phyloP scores from a whole-genome alignment of 345 rosid species.

The Salix exigua region DNA sequence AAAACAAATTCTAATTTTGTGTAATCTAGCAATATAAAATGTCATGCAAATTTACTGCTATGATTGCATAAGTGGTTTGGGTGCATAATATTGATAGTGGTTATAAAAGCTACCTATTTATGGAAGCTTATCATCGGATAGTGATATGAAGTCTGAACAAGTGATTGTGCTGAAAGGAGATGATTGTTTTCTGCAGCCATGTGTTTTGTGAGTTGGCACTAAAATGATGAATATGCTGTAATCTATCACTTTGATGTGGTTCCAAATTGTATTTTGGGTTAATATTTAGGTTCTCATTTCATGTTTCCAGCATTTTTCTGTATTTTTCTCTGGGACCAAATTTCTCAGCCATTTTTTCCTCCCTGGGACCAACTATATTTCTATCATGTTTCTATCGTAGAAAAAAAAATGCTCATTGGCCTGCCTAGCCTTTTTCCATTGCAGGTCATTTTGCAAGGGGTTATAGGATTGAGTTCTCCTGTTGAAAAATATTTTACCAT shows the following conservation, averaged over 20 bases:
- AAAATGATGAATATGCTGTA: not conserved
- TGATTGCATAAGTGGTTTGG: not conserved
- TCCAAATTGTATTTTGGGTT: not conserved
- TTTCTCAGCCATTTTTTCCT: slow-evolving; percentile 3
- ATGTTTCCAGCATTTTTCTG: not conserved
- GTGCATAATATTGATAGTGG: not conserved
- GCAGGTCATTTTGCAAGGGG: not conserved
- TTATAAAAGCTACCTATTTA: not conserved
- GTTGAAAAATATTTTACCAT: not conserved
- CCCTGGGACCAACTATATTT: not conserved
- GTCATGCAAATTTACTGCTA: not conserved
- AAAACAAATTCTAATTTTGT: not conserved
- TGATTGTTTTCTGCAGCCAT: not conserved
- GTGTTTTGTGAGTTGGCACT: not conserved
- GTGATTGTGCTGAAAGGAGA: not conserved
- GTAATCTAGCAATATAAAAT: not conserved
- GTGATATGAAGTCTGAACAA: not conserved
- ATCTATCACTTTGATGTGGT: not conserved
- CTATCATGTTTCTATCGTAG: not conserved
- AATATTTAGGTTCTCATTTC: not conserved
- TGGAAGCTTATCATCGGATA: not conserved
- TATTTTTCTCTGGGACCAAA: not conserved
- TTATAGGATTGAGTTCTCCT: not conserved
- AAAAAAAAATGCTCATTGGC: not conserved
- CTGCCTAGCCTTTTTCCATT: not conserved